A percentile compares a stretch with the other conserved stretches of the same genome.
These are phyloP conservation scores for Lachnellula hyalina DNA, from an alignment of 2,329 filamentous ascomycete genomes.

Conservation along the genomic window DNA sequence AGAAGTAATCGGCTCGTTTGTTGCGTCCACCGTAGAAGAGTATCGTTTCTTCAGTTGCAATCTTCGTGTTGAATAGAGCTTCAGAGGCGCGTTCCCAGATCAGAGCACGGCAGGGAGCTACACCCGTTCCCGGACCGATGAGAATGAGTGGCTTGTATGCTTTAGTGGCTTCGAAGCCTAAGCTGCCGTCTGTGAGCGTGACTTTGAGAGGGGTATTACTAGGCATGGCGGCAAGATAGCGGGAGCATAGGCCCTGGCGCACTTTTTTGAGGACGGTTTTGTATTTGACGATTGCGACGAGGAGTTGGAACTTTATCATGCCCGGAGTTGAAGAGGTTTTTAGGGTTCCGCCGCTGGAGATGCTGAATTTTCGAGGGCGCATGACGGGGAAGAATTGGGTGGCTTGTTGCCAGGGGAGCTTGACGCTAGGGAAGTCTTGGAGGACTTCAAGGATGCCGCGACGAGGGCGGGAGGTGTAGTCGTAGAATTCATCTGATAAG, in stretches of 20 bases:
- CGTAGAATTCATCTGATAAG: slow-evolving; percentile 86
- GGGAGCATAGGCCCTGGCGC: slow-evolving; percentile 82
- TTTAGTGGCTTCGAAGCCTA: slow-evolving; percentile 37
- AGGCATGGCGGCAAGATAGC: slow-evolving; percentile 67
- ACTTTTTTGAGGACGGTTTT: slow-evolving; percentile 79
- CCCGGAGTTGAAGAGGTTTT: slow-evolving; percentile 15
- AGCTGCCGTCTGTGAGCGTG: slow-evolving; percentile 47
- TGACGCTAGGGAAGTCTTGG: slow-evolving; percentile 80
- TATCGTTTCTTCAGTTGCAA: slow-evolving; percentile 33
- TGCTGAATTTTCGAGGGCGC: slow-evolving; percentile 88
- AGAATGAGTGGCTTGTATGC: slow-evolving; percentile 56
- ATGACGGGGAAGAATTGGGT: slow-evolving; percentile 74
- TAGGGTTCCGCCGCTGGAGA: slow-evolving; percentile 63
- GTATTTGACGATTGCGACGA: slow-evolving; percentile 88
- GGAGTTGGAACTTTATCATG: slow-evolving; percentile 57
- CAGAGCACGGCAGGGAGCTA: slow-evolving; percentile 78
- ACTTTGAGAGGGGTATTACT: slow-evolving; percentile 54
- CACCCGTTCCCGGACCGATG: slow-evolving; percentile 78
- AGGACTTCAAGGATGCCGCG: slow-evolving; percentile 89
- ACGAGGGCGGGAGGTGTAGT: slow-evolving; percentile 87
- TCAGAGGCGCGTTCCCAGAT: slow-evolving; percentile 61
- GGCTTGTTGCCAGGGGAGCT: slow-evolving; percentile 69
- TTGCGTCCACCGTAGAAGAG: slow-evolving; percentile 87
- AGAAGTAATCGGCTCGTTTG: slow-evolving; percentile 71
- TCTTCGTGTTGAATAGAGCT: slow-evolving; percentile 25